Conservation (phyloP, 2,329 filamentous ascomycete genomes). For the Beauveria caledonica region DNA sequence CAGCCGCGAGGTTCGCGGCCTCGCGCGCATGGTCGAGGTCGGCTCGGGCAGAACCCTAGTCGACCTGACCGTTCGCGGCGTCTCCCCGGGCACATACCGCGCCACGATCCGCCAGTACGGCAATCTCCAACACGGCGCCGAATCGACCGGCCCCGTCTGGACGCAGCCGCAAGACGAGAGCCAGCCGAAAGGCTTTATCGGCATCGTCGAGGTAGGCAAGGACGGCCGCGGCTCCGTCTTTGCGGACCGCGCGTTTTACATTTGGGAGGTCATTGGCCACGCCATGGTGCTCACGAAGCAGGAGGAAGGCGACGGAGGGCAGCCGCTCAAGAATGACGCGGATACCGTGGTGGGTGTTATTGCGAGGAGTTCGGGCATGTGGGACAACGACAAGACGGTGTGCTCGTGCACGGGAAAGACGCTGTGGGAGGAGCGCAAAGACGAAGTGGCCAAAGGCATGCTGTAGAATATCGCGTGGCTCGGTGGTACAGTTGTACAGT, state of each 20-base stretch:
- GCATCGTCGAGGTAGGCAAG: constrained; percentile 64
- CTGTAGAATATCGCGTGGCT: constrained; percentile 38
- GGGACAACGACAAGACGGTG: constrained; percentile 98
- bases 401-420: constrained; percentile 98
- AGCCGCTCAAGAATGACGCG: constrained; percentile 60
- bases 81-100: constrained; percentile 72
- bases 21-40: constrained; percentile 92
- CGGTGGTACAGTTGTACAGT: not conserved
- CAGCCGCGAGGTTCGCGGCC: constrained; percentile 62
- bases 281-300: constrained; percentile 76
- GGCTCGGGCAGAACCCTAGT: constrained; percentile 69
- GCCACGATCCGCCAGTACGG: constrained; percentile 81
- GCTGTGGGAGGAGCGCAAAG: constrained; percentile 91
- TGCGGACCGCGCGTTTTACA: constrained; percentile 70
- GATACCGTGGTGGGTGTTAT: constrained; percentile 89
- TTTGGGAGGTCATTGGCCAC: constrained; percentile 95
- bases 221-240: constrained; percentile 74
- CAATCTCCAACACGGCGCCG: constrained; percentile 76
- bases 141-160: constrained; percentile 80
- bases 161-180: constrained; percentile 37
- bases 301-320: constrained; percentile 45
- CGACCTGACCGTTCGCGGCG: constrained; percentile 78
- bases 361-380: constrained; percentile 91
- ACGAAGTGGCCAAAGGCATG: constrained; percentile 87
- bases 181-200: constrained; percentile 51